Conservation (phyloP, 495 filamentous ascomycete species). For the Extremus antarcticus region DNA sequence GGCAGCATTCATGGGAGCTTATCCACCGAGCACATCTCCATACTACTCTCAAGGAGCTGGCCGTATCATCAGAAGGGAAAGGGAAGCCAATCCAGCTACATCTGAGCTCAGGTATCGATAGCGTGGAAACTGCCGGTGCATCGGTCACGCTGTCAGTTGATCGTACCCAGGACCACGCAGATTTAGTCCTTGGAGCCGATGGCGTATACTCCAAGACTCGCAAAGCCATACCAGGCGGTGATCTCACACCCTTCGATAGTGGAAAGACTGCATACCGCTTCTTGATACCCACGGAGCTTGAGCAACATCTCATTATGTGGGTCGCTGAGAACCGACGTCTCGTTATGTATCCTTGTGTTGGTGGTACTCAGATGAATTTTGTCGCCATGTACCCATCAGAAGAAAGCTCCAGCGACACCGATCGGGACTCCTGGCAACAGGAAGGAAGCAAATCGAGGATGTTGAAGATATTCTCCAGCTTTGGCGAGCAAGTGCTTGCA, state of each 20-base stretch:
- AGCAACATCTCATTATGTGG: constrained; percentile 40
- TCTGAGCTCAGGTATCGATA: constrained; percentile 37
- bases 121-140: constrained; percentile 35
- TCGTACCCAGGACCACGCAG: constrained; percentile 17
- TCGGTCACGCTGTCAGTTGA: constrained; percentile 18
- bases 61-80: constrained; percentile 13
- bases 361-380: constrained; percentile 48
- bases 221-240: constrained; percentile 20
- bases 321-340: constrained; percentile 41
- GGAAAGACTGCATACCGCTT: constrained; percentile 55
- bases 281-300: constrained; percentile 37
- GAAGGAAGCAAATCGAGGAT: constrained; percentile 37
- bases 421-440: constrained; percentile 36
- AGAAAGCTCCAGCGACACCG: constrained; percentile 5
- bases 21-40: constrained; percentile 26
- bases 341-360: constrained; percentile 48
- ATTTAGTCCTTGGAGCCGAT: constrained; percentile 28
- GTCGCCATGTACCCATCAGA: constrained; percentile 47
- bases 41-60: constrained; percentile 19
- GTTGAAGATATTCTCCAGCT: constrained; percentile 40
- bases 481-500: constrained; percentile 36
- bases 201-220: constrained; percentile 24
- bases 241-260: constrained; percentile 34
- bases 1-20: constrained; percentile 26
- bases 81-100: constrained; percentile 26